These are phyloP conservation scores for Cyberlindnera xishuangbannaensis DNA, from an alignment of 805 yeast genomes.

Conservation along the genomic window DNA sequence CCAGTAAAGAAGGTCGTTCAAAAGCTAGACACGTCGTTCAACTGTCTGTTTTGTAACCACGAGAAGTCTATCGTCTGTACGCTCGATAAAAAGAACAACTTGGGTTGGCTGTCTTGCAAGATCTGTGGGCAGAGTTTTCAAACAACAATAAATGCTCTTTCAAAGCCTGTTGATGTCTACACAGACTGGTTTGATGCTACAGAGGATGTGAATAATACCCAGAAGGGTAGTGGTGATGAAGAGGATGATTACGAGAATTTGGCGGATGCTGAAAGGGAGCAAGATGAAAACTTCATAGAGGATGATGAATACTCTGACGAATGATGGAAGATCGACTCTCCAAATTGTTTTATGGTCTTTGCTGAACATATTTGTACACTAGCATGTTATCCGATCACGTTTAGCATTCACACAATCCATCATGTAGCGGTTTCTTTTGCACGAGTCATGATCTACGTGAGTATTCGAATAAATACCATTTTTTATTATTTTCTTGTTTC, in stretches of 20 bases:
- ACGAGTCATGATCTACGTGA: too few species aligned
- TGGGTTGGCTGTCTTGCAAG: constrained; percentile 84
- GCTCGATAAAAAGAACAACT: constrained; percentile 76
- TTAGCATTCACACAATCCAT: too few species aligned
- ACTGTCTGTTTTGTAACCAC: constrained; percentile 93
- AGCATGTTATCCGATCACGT: too few species aligned
- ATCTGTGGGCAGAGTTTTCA: constrained; percentile 94
- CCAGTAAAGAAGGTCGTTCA: constrained; percentile 77
- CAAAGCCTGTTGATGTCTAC: constrained; percentile 91
- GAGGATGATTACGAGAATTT: constrained; percentile 24
- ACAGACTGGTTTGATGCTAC: constrained; percentile 99
- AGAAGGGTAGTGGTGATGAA: constrained; percentile 28
- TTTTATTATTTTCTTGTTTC: too few species aligned
- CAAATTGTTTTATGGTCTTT: too few species aligned
- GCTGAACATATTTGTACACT: too few species aligned
- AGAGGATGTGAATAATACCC: constrained; percentile 48
- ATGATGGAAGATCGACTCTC: too few species aligned
- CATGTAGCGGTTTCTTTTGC: too few species aligned
- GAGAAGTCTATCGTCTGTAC: constrained; percentile 87
- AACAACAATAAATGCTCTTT: constrained; percentile 66
- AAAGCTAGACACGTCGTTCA: constrained; percentile 73
- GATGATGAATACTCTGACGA: constrained; percentile 25
- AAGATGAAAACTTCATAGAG: constrained; percentile 4
- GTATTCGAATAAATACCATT: background rate
- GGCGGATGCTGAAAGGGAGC: constrained; percentile 10